Percentiles rank a stretch among this genome's conserved stretches.
Conservation (phyloP, 1,284 basidiomycete species). For the Meripilus lineatus region DNA sequence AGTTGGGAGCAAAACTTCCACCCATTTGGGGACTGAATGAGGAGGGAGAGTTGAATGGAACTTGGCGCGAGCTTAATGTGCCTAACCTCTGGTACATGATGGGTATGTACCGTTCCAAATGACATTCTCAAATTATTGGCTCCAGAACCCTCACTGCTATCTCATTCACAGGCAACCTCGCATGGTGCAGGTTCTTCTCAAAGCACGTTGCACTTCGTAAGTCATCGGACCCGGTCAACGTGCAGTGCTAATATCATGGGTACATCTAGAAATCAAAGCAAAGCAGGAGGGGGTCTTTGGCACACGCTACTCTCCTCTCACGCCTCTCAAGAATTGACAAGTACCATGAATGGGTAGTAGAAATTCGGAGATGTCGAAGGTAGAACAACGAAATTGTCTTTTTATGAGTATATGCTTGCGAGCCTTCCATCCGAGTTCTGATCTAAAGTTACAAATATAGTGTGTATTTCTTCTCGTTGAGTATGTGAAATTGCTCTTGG, state of each 20-base stretch:
- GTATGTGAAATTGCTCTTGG: too few species aligned
- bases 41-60: conserved; percentile 53
- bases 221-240: conserved; percentile 19
- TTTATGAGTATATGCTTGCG: too few species aligned
- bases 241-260: not conserved
- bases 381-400: too few species aligned
- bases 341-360: too few species aligned
- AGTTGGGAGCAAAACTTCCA: conserved; percentile 40
- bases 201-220: conserved; percentile 57
- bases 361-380: too few species aligned
- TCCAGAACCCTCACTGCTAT: conserved; percentile 4
- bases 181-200: conserved; percentile 49
- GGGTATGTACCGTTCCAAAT: conserved; percentile 28
- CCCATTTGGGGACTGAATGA: conserved; percentile 53
- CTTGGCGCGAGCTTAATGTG: conserved; percentile 46
- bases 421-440: too few species aligned
- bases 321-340: not conserved
- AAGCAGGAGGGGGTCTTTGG: conserved; percentile 50
- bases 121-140: conserved; percentile 1
- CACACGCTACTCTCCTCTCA: conserved; percentile 31
- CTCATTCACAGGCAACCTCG: conserved; percentile 41
- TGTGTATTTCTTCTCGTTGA: too few species aligned
- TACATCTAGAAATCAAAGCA: conserved; percentile 48
- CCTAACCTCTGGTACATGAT: conserved; percentile 54
- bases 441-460: too few species aligned